Evolutionary conservation across 257 asterid species (phyloP), one percentile per base, ranked within the genome.

Genomic region (Solanum tarijense): DNA sequence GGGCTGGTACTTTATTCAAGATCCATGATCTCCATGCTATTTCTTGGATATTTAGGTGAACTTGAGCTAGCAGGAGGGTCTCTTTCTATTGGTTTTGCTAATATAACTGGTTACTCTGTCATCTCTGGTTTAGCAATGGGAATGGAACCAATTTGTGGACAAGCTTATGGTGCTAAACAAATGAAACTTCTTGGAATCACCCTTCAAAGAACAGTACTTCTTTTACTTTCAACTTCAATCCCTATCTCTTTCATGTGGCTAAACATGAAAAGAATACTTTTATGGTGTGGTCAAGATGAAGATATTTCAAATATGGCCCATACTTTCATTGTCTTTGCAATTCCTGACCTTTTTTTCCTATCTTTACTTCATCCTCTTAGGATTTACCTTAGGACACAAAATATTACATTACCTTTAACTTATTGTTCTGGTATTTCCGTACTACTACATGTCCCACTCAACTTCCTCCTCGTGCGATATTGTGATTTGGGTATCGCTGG

Each of bases 121-220:
- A 95, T 96, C 88, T 94, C 99, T 7, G 99, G 99, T 27, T 86
- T 97, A 10, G 98, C 99, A 35, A 95, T 97, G 99, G 99, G 99
- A 5, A 97, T 97, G 99, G 99, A 97, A 90, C 98, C 99, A 41
- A 95, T 97, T 14, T 96, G 98, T 85, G 98, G 99, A 12, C 99
- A 97, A 83, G 98, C 99, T 8, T 96, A 92, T 86, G 99, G 99
- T 4, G 98, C 98, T 14, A 96, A 93, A 55, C 96, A 95, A 86
- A 96, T 95, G 98, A 97, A 95, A 78, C 95, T 96, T 60, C 91
- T 97, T 3, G 99, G 99, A 20, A 91, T 95, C 6, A 93, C 98
- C 29, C 91, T 97, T n/a, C 99, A 97, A 35, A 92, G 98, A 75
- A 97, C 98, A 1, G 90, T 96, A 31, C 90, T 97, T 27, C 98